Base-by-base conservation (phyloP, 75 land plant species). In the Sequoiadendron giganteum region DNA sequence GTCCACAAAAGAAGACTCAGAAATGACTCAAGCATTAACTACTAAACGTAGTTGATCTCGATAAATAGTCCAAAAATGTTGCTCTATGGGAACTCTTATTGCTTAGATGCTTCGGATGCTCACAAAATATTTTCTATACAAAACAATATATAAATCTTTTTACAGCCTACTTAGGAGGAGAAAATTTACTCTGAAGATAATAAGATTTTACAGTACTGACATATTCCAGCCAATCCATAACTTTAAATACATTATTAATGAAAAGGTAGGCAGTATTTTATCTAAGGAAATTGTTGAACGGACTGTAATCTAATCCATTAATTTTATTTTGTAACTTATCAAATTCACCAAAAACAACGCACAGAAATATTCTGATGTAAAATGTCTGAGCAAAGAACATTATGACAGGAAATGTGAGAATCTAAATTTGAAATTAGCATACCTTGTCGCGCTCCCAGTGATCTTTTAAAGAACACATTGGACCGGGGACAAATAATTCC, bases 401-500 rank as follows among this genome's bases (percentile, higher is more conserved):
- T 21, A 18, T 58, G 65, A 58, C 25, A 21, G 21, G 25, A 21
- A 58, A 58, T 58, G 0, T 18, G 18, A 19, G 21, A 0, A 5
- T 15, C 61, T 56, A 19, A 56, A 16, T 56, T 36, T 39, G 40
- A 38, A 38, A 36, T 76, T 30, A 32, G 4, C 32, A 38, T 77
- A 77, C 80, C 80, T 79, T 79, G 82, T 79, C 82, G 19, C 47
- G 82, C 47, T 79, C 82, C 82, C 9, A 42, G 2, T 79, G 28
- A 34, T 79, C 82, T 25, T 42, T 79, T 42, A 79, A 79, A 79
- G 82, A 42, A 42, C 40, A 79, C 19, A 40, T 40, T 39, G 82
- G 82, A 21, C 82, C 82, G 25, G 47, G 82, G 5, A 79, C 16
- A 79, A 79, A 79, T 25, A 21, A 65, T 65, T 65, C 70, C 21